Percentiles rank a stretch among this genome's conserved stretches.
Conservation (phyloP, 805 yeast species). For the Cyberlindnera veronae region DNA sequence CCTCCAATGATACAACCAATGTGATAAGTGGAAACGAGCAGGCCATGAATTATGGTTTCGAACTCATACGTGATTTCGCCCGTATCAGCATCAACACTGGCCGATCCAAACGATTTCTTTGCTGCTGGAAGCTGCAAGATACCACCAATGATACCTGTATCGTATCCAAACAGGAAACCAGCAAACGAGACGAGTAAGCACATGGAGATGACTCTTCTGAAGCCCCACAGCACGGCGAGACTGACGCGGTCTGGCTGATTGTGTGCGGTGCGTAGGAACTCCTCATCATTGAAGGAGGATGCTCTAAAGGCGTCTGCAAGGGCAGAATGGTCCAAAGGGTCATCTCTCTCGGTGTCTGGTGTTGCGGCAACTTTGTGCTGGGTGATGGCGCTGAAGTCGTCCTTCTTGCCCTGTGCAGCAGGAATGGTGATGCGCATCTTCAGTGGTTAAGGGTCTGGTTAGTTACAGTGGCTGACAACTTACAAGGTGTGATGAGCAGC, state of each 20-base stretch:
- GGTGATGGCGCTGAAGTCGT: slow-evolving; percentile 2
- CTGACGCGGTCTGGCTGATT: not conserved
- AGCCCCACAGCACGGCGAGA: slow-evolving; percentile 3
- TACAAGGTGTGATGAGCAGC: too few relatives aligned
- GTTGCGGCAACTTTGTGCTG: not conserved
- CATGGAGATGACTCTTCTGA: slow-evolving; percentile 15
- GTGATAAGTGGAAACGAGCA: slow-evolving; percentile 54
- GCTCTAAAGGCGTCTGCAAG: too few relatives aligned
- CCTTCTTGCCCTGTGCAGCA: slow-evolving; percentile 1
- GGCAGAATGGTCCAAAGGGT: not conserved
- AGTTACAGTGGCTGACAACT: too few relatives aligned
- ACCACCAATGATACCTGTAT: slow-evolving; percentile 75
- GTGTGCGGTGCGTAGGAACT: not conserved
- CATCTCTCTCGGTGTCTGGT: not conserved
- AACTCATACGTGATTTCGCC: slow-evolving; percentile 24
- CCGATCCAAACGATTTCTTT: slow-evolving; percentile 14
- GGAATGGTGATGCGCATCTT: too few relatives aligned
- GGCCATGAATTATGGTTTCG: slow-evolving; percentile 31
- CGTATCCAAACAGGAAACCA: slow-evolving; percentile 74
- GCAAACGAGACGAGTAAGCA: slow-evolving; percentile 61
- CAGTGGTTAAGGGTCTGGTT: too few relatives aligned
- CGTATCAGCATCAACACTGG: slow-evolving; percentile 45
- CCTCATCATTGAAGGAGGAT: too few relatives aligned
- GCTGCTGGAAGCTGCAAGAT: slow-evolving; percentile 59
- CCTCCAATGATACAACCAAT: slow-evolving; percentile 74